Evolutionary conservation across 495 filamentous ascomycete genomes (phyloP).

Genomic region (Aspergillus homomorphus): DNA sequence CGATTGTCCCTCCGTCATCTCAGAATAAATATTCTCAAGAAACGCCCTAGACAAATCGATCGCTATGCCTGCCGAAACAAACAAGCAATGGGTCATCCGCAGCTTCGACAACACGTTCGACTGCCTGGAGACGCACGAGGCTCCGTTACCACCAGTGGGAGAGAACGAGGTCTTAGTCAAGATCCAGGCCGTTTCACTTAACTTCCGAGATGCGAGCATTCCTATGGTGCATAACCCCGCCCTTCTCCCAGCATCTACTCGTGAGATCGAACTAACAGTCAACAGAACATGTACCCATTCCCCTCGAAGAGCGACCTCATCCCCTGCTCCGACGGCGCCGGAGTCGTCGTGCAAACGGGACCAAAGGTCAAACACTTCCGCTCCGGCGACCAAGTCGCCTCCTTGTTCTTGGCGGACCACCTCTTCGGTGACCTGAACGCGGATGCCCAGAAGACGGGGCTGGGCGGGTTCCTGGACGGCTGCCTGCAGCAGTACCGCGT

Average conservation of each 20-base stretch:
- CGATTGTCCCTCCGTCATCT: no score
- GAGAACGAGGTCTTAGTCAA: background rate
- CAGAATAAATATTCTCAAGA: no score
- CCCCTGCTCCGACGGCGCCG: slow-evolving; percentile 5
- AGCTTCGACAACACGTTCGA: background rate
- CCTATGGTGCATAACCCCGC: background rate
- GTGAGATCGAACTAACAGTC: background rate
- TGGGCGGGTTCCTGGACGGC: background rate
- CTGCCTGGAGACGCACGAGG: background rate
- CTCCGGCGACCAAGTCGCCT: background rate
- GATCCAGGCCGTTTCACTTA: background rate
- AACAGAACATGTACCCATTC: slow-evolving; percentile 1
- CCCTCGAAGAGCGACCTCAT: background rate
- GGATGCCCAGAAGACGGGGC: background rate
- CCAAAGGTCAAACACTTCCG: background rate
- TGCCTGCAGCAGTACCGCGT: slow-evolving; percentile 3
- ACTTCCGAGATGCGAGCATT: background rate
- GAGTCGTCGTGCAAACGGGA: background rate
- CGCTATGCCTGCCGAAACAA: background rate
- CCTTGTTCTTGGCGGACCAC: background rate
- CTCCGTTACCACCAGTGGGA: background rate
- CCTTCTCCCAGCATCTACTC: background rate
- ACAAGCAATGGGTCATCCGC: slow-evolving; percentile 2
- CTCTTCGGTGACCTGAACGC: background rate
- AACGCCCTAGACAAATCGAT: no score